A percentile compares a stretch with the other conserved stretches of the same genome.
phyloP scores from a whole-genome alignment of 768 basidiomycete species.

The Infundibulicybe gibba region DNA sequence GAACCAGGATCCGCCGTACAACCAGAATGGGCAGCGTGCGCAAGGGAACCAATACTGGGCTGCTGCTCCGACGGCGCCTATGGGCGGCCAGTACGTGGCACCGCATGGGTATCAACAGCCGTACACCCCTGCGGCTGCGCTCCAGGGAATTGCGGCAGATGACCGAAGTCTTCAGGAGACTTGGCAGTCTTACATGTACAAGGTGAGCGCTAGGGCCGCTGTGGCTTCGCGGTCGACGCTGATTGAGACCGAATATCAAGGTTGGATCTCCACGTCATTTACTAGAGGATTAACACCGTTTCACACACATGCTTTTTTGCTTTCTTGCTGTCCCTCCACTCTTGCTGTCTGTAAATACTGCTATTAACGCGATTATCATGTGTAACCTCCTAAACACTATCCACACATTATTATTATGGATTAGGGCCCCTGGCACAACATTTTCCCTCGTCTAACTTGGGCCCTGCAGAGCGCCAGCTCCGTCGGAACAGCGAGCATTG shows the following conservation, averaged over 20 bases:
- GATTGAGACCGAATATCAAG: slow-evolving; percentile 12
- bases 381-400: no score
- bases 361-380: no score
- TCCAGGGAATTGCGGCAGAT: slow-evolving; percentile 47
- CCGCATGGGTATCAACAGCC: slow-evolving; percentile 22
- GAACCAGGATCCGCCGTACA: neutral
- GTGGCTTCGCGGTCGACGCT: neutral
- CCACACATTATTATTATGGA: neutral
- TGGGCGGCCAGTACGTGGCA: slow-evolving; percentile 11
- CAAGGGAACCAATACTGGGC: slow-evolving; percentile 28
- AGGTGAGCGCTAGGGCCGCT: slow-evolving; percentile 26
- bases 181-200: slow-evolving; percentile 67
- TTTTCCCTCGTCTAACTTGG: slow-evolving; percentile 69
- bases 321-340: slow-evolving; percentile 1
- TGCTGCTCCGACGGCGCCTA: slow-evolving; percentile 19
- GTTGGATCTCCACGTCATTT: slow-evolving; percentile 41
- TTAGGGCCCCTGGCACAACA: slow-evolving; percentile 64
- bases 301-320: slow-evolving; percentile 5
- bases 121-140: slow-evolving; percentile 44
- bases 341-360: neutral
- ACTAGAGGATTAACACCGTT: slow-evolving; percentile 24
- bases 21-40: slow-evolving; percentile 2
- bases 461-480: slow-evolving; percentile 72
- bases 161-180: slow-evolving; percentile 62
- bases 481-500: slow-evolving; percentile 65